A percentile compares a stretch with the other conserved stretches of the same genome.
Evolutionary conservation across 495 filamentous ascomycete species (phyloP).

Genomic region (Pyronema omphalodes): DNA sequence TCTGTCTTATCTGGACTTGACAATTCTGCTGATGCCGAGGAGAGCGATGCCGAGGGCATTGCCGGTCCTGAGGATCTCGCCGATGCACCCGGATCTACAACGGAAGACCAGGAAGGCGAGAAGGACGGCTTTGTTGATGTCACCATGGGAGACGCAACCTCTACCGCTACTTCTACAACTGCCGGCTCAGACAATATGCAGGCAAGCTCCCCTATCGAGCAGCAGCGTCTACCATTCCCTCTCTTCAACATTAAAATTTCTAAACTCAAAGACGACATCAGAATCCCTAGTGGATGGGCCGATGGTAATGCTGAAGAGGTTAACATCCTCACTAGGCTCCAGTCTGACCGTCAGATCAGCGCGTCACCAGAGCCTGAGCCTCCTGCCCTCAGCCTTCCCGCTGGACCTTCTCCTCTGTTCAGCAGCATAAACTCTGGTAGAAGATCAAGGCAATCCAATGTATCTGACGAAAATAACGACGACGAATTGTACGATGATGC

Average conservation of each 20-base stretch:
- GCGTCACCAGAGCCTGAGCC: too few species aligned
- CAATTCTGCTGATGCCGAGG: conserved; percentile 62
- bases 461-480: not conserved
- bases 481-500: conserved; percentile 1
- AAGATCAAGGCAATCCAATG: not conserved
- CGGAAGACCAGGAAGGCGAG: conserved; percentile 48
- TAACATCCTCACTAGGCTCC: not conserved
- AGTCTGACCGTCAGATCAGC: not conserved
- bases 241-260: not conserved
- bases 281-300: not conserved
- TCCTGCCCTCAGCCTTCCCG: not conserved
- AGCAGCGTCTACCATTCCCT: too few species aligned
- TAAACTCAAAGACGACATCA: not conserved
- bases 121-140: conserved; percentile 87
- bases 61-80: conserved; percentile 35
- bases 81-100: conserved; percentile 24
- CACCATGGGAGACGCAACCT: conserved; percentile 49
- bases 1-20: conserved; percentile 26
- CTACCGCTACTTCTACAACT: conserved; percentile 24
- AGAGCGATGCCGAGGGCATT: conserved; percentile 44
- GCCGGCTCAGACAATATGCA: conserved; percentile 7
- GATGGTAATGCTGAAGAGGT: not conserved
- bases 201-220: too few species aligned
- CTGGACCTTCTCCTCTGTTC: not conserved
- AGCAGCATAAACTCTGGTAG: not conserved